Conservation (phyloP, 306 rosid species). For the Spatholobus suberectus region DNA sequence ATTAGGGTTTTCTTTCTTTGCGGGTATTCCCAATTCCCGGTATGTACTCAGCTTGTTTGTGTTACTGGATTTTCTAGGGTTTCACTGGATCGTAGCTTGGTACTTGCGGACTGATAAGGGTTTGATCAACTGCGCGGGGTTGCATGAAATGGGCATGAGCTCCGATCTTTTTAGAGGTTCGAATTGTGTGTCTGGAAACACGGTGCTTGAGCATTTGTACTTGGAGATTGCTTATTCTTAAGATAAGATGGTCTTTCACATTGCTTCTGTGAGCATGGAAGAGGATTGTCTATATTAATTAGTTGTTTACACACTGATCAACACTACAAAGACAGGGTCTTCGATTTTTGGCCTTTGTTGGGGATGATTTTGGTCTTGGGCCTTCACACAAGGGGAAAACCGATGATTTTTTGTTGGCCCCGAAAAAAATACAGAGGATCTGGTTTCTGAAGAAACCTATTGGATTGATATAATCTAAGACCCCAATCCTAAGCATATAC, state of each 20-base stretch:
- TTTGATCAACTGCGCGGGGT: constrained; percentile 23
- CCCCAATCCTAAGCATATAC: neutral
- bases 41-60: constrained; percentile 26
- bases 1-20: constrained; percentile 46
- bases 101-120: constrained; percentile 8
- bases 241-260: constrained; percentile 47
- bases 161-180: constrained; percentile 26
- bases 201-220: constrained; percentile 51
- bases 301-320: constrained; percentile 48
- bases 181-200: constrained; percentile 42
- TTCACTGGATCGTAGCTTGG: constrained; percentile 47
- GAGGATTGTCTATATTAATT: constrained; percentile 64
- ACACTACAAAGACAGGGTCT: constrained; percentile 39
- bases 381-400: constrained; percentile 27
- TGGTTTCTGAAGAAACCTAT: constrained; percentile 50
- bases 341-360: constrained; percentile 7
- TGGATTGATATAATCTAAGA: constrained; percentile 37
- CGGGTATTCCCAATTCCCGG: neutral
- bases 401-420: constrained; percentile 54
- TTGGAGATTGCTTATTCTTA: constrained; percentile 52
- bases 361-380: neutral
- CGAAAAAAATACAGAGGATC: constrained; percentile 46
- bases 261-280: constrained; percentile 64
- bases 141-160: constrained; percentile 49
- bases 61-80: constrained; percentile 43